phyloP scores from a whole-genome alignment of 805 yeast species.

The Kodamaea leandrae region DNA sequence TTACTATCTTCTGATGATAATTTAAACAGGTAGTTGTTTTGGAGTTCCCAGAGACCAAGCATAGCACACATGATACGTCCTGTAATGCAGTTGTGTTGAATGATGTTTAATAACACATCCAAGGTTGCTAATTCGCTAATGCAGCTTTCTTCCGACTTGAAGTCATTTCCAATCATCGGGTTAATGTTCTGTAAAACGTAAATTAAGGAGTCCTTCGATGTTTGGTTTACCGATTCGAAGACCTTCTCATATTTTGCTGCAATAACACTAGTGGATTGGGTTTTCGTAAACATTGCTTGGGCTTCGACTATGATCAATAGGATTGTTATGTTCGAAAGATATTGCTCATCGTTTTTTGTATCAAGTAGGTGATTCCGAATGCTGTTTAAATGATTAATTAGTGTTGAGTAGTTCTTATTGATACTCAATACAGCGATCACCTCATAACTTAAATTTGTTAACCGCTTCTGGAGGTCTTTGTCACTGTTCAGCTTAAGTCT shows the following conservation, averaged over 20 bases:
- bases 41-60: constrained; percentile 37
- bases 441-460: constrained; percentile 33
- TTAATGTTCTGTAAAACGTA: constrained; percentile 15
- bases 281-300: neutral
- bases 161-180: constrained; percentile 13
- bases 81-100: constrained; percentile 22
- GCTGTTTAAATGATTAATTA: constrained; percentile 26
- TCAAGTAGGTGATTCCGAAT: constrained; percentile 18
- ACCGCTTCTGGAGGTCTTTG: constrained; percentile 14
- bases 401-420: constrained; percentile 29
- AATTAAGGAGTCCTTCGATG: constrained; percentile 12
- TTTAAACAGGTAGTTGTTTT: constrained; percentile 11
- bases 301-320: constrained; percentile 17
- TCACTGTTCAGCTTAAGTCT: constrained; percentile 20
- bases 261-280: neutral
- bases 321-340: constrained; percentile 22
- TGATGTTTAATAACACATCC: constrained; percentile 14
- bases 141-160: constrained; percentile 4
- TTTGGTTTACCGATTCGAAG: constrained; percentile 8
- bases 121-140: constrained; percentile 12
- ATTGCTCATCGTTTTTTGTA: constrained; percentile 10
- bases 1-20: neutral
- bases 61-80: constrained; percentile 33
- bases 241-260: constrained; percentile 1
- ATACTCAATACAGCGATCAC: constrained; percentile 28